Conservation (phyloP, 768 basidiomycete species). For the Trametes meyenii region DNA sequence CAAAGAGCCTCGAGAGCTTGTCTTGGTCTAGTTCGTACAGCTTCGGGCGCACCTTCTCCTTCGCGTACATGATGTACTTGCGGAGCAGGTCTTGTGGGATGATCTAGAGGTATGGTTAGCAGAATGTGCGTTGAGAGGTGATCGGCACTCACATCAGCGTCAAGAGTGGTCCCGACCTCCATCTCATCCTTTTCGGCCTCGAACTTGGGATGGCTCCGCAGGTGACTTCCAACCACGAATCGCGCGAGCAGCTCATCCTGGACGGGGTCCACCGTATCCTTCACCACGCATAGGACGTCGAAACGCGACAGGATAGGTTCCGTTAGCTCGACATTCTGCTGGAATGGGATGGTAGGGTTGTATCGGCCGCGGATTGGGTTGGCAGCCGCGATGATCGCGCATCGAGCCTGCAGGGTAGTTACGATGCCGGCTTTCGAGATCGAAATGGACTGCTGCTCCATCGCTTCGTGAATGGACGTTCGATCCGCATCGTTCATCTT, state of each 20-base stretch:
- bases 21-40: conserved; percentile 95
- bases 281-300: conserved; percentile 97
- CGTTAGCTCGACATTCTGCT: conserved; percentile 97
- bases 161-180: conserved; percentile 84
- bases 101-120: conserved; percentile 52
- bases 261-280: conserved; percentile 95
- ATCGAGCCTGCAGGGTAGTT: conserved; percentile 96
- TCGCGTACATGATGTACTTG: conserved; percentile 99
- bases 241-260: conserved; percentile 95
- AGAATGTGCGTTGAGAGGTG: not conserved
- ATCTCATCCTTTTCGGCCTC: conserved; percentile 87
- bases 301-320: conserved; percentile 98
- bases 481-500: conserved; percentile 99
- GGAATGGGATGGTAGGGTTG: conserved; percentile 97
- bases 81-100: conserved; percentile 95
- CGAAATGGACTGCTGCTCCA: conserved; percentile 99
- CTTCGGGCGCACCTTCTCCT: conserved; percentile 91
- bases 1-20: conserved; percentile 91
- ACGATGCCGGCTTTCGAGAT: conserved; percentile 99
- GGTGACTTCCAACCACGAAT: conserved; percentile 97
- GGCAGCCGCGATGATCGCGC: conserved; percentile 96
- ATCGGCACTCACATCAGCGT: conserved; percentile 78
- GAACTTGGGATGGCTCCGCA: conserved; percentile 93
- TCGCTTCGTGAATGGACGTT: conserved; percentile 98
- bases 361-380: conserved; percentile 97